Conservation (phyloP, 1,139 yeast species). For the Pichia sp. region DNA sequence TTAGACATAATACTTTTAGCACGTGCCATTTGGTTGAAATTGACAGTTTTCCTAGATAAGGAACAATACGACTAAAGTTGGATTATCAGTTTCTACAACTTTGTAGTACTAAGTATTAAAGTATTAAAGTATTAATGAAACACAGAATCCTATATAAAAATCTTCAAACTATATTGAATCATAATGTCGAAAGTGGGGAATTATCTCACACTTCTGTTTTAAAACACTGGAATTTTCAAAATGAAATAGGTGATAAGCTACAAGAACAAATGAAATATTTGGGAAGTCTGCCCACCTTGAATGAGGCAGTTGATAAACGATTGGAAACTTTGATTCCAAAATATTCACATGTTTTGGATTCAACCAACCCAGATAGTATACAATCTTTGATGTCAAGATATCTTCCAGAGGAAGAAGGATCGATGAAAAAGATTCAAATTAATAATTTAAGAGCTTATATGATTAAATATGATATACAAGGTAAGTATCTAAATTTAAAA, state of each 20-base stretch:
- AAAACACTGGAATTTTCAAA: constrained; percentile 1
- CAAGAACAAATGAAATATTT: not conserved
- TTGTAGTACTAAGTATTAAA: too few species aligned
- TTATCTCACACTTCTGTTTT: too few species aligned
- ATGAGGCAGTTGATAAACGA: not conserved
- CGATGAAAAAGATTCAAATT: not conserved
- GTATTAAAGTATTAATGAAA: too few species aligned
- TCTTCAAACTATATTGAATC: too few species aligned
- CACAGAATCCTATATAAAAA: too few species aligned
- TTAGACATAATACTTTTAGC: too few species aligned
- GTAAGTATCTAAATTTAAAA: constrained; percentile 6
- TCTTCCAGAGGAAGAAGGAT: not conserved
- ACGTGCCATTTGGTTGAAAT: too few species aligned
- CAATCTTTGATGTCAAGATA: not conserved
- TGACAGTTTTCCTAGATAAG: too few species aligned
- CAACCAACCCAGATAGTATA: constrained; percentile 1
- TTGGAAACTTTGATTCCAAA: constrained; percentile 2
- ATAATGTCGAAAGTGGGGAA: too few species aligned
- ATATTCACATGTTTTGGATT: constrained; percentile 2
- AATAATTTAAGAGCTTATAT: constrained; percentile 11
- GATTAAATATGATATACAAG: constrained; percentile 10
- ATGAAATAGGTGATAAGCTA: constrained; percentile 3
- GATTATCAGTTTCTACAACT: too few species aligned
- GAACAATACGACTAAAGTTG: too few species aligned
- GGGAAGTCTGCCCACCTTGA: constrained; percentile 2